phyloP scores from a whole-genome alignment of 305 asterid species.

The Andrographis paniculata region DNA sequence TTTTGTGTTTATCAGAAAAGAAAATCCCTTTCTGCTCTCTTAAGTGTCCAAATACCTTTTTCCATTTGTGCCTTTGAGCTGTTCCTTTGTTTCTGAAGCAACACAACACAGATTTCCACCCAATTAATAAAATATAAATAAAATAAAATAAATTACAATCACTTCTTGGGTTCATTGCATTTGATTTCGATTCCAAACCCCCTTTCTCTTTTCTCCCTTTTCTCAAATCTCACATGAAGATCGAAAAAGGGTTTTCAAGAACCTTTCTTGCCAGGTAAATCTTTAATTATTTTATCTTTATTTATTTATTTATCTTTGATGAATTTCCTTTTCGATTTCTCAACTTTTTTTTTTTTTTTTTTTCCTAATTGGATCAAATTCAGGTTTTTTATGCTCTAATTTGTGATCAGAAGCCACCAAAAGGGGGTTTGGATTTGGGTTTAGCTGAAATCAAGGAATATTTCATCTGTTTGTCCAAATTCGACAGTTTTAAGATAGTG shows the following conservation, averaged over 20 bases:
- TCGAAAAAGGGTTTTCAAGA: slow-evolving; percentile 19
- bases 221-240: slow-evolving; percentile 28
- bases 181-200: slow-evolving; percentile 16
- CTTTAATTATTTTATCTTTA: neutral
- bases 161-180: slow-evolving; percentile 43
- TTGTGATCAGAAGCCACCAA: neutral
- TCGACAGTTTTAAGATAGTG: slow-evolving; percentile 19
- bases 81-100: slow-evolving; percentile 31
- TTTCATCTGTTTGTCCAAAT: slow-evolving; percentile 11
- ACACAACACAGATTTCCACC: slow-evolving; percentile 14
- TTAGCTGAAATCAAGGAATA: slow-evolving; percentile 21
- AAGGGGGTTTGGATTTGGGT: slow-evolving; percentile 23
- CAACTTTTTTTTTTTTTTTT: too few species aligned
- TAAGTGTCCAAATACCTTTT: neutral
- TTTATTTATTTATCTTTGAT: too few species aligned
- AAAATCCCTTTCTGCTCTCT: too few species aligned
- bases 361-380: too few species aligned
- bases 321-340: too few species aligned
- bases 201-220: neutral
- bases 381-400: too few species aligned
- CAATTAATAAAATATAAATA: slow-evolving; percentile 13
- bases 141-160: slow-evolving; percentile 20
- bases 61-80: slow-evolving; percentile 11
- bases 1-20: too few species aligned
- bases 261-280: neutral